These are phyloP conservation scores for Tulasnella sp. DNA, from an alignment of 768 basidiomycete genomes.

Conservation along the genomic window DNA sequence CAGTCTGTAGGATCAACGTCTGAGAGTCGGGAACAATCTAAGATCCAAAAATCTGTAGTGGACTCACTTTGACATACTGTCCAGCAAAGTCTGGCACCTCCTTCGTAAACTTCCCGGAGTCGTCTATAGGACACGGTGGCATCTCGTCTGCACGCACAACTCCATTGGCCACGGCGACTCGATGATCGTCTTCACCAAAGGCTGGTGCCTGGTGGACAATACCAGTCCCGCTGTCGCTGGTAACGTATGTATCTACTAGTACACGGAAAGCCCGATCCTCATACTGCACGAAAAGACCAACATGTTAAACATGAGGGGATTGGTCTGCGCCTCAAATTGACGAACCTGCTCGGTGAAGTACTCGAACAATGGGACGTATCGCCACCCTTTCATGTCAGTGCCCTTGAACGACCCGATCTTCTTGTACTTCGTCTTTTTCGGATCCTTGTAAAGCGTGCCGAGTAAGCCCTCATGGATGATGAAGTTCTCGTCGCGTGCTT, in stretches of 20 bases:
- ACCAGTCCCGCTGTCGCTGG: slow-evolving; percentile 86
- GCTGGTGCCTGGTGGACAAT: slow-evolving; percentile 98
- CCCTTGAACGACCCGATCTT: slow-evolving; percentile 82
- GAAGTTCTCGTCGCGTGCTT: slow-evolving; percentile 74
- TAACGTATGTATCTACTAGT: slow-evolving; percentile 85
- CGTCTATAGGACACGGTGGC: slow-evolving; percentile 94
- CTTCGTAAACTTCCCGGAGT: slow-evolving; percentile 73
- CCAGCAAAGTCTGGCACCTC: slow-evolving; percentile 88
- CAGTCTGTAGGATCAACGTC: slow-evolving; percentile 40
- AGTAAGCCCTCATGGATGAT: slow-evolving; percentile 86
- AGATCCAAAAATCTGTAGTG: not conserved
- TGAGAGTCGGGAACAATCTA: not conserved
- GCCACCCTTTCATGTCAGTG: slow-evolving; percentile 89
- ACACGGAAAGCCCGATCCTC: slow-evolving; percentile 87
- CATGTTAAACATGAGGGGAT: not conserved
- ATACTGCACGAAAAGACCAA: slow-evolving; percentile 40
- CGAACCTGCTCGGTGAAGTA: slow-evolving; percentile 91
- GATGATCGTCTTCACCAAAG: slow-evolving; percentile 98
- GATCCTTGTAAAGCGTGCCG: slow-evolving; percentile 85
- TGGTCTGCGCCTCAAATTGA: no score
- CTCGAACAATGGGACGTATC: slow-evolving; percentile 89
- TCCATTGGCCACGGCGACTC: slow-evolving; percentile 75
- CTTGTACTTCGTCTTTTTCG: slow-evolving; percentile 93
- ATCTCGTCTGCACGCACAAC: slow-evolving; percentile 79
- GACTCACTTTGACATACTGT: slow-evolving; percentile 70